Conservation (phyloP, 2,329 filamentous ascomycete species). For the Chalaropsis thielavioides region DNA sequence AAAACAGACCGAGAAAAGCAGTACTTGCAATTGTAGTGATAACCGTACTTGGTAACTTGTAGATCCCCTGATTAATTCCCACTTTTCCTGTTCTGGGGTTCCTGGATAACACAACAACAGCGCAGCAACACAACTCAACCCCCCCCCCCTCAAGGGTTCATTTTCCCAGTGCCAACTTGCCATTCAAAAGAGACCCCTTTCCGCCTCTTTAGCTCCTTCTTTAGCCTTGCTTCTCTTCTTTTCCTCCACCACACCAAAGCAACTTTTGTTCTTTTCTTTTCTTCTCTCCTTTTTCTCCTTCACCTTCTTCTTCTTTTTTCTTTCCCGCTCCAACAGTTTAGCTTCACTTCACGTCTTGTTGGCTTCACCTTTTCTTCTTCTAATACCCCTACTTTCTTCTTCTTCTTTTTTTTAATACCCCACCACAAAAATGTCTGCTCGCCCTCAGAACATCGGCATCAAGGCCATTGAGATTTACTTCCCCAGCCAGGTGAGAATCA, state of each 20-base stretch:
- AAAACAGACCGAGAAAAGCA: too few species aligned
- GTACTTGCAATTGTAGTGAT: too few species aligned
- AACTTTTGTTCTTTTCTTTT: slow-evolving; percentile 8
- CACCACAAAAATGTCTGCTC: slow-evolving; percentile 46
- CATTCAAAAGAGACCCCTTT: slow-evolving; percentile 16
- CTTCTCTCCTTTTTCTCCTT: slow-evolving; percentile 13
- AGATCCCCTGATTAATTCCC: slow-evolving; percentile 10
- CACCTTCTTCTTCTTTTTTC: not conserved
- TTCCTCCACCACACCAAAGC: not conserved
- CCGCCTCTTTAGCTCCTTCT: slow-evolving; percentile 5
- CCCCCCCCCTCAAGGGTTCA: not conserved
- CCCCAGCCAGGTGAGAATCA: slow-evolving; percentile 58
- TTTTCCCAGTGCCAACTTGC: not conserved
- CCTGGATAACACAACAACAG: slow-evolving; percentile 4
- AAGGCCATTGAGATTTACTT: slow-evolving; percentile 89
- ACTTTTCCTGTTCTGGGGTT: slow-evolving; percentile 13
- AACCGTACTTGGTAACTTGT: not conserved
- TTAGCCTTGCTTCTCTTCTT: slow-evolving; percentile 6
- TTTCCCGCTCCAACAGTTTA: not conserved
- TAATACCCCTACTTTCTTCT: slow-evolving; percentile 11
- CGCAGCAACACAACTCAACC: not conserved
- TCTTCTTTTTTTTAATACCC: not conserved
- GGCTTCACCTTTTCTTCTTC: not conserved
- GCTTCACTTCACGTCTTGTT: not conserved
- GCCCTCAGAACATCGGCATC: slow-evolving; percentile 78